phyloP scores from a whole-genome alignment of 108 stramenopile genomes.

The Ochromonas danica region DNA sequence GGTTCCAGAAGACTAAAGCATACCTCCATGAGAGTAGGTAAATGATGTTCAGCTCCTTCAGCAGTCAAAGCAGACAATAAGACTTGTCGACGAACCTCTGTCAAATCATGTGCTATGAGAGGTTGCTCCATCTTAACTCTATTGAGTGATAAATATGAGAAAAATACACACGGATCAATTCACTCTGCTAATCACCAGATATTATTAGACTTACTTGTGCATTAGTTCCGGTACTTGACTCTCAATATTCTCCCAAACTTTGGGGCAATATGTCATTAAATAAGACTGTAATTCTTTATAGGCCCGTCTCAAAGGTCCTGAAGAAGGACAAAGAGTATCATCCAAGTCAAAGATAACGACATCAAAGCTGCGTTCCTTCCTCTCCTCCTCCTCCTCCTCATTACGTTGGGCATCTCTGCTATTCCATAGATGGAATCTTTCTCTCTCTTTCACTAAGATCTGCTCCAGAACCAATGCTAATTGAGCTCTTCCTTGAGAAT shows the following conservation, averaged over 20 bases:
- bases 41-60: neutral
- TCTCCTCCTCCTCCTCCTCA: neutral
- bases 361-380: neutral
- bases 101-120: constrained; percentile 20
- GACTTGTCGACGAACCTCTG: neutral
- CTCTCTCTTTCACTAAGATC: neutral
- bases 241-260: too few relatives aligned
- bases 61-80: neutral
- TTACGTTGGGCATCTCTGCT: neutral
- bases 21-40: neutral
- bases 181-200: too few relatives aligned
- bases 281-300: too few relatives aligned
- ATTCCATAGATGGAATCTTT: neutral
- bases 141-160: neutral
- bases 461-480: neutral
- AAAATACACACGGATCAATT: neutral
- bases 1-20: neutral
- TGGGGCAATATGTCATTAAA: too few relatives aligned
- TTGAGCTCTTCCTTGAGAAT: constrained; percentile 25
- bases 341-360: constrained; percentile 33
- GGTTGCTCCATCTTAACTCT: constrained; percentile 24
- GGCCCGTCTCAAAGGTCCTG: too few relatives aligned
- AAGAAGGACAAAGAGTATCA: too few relatives aligned
- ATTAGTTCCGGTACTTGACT: neutral
- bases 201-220: neutral